Percentiles rank a stretch among this genome's conserved stretches.
Conservation (phyloP, 441 rosid genomes). For the Eutrema salsugineum region DNA sequence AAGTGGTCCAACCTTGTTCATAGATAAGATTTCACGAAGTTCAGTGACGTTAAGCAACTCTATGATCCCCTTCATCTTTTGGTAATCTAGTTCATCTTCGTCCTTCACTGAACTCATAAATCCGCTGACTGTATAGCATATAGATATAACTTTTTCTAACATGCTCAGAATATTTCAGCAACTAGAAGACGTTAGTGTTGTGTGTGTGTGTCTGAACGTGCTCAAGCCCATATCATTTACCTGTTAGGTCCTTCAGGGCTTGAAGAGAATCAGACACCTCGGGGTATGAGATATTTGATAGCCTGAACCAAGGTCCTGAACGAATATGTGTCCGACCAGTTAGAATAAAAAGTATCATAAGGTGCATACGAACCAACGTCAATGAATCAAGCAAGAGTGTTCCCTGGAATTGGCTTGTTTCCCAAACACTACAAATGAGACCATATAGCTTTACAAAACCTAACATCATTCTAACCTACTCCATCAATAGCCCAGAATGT, state of each 20-base stretch:
- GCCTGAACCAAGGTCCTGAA: conserved; percentile 88
- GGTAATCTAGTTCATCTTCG: conserved; percentile 36
- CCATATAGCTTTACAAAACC: neutral
- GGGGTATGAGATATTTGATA: conserved; percentile 62
- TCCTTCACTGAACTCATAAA: conserved; percentile 41
- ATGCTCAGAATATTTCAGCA: conserved; percentile 12
- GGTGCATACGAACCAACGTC: conserved; percentile 5
- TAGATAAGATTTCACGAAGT: conserved; percentile 58
- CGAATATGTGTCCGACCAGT: neutral
- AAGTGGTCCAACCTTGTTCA: conserved; percentile 51
- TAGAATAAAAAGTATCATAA: neutral
- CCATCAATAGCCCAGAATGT: neutral
- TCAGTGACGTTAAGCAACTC: conserved; percentile 55
- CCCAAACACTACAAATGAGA: conserved; percentile 1
- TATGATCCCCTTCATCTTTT: conserved; percentile 47
- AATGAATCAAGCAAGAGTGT: no score
- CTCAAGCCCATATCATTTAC: conserved; percentile 31
- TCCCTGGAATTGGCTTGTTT: no score
- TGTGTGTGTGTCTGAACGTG: neutral
- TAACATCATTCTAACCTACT: neutral
- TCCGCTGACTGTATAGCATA: conserved; percentile 46
- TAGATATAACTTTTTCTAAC: neutral
- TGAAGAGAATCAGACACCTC: conserved; percentile 59
- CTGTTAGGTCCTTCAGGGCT: conserved; percentile 61
- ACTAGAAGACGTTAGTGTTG: neutral